Percentiles rank a stretch among this genome's conserved stretches.
Evolutionary conservation across 73 alveolate genomes (phyloP).

Genomic region (Durusdinium trenchii): DNA sequence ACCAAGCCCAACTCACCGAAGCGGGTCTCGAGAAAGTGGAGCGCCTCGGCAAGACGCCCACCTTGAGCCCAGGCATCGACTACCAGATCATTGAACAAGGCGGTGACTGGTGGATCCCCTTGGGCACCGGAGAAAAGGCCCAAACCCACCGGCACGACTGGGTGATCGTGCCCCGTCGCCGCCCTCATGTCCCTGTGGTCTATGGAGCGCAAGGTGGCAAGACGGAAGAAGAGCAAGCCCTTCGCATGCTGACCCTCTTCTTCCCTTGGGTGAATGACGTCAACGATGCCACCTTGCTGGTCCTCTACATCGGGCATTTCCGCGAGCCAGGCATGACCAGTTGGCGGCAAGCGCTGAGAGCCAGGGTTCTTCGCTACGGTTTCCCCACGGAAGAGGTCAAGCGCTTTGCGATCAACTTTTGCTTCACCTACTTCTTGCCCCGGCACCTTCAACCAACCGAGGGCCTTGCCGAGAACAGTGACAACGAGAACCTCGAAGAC

Average conservation of each 20-base stretch:
- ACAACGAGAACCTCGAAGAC: background rate
- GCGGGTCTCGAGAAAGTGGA: background rate
- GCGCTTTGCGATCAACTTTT: background rate
- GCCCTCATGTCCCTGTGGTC: slow-evolving; percentile 6
- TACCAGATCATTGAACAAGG: background rate
- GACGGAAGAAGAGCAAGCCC: slow-evolving; percentile 32
- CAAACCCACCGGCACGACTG: background rate
- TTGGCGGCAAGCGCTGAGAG: slow-evolving; percentile 28
- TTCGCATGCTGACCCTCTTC: background rate
- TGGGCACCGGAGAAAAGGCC: background rate
- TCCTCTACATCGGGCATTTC: slow-evolving; percentile 28
- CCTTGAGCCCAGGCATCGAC: background rate
- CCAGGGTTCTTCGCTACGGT: background rate
- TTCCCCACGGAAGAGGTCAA: slow-evolving; percentile 49
- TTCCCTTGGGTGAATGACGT: background rate
- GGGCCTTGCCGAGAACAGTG: background rate
- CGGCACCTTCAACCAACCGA: background rate
- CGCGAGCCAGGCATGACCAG: background rate
- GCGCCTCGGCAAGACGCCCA: no score
- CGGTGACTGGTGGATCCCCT: background rate
- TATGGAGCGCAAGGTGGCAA: slow-evolving; percentile 1
- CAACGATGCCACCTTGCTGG: background rate
- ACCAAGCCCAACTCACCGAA: background rate
- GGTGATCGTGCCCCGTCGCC: background rate
- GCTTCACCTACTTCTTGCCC: slow-evolving; percentile 14